Conservation (phyloP, 2,329 filamentous ascomycete species). For the Paecilomyces formosus region DNA sequence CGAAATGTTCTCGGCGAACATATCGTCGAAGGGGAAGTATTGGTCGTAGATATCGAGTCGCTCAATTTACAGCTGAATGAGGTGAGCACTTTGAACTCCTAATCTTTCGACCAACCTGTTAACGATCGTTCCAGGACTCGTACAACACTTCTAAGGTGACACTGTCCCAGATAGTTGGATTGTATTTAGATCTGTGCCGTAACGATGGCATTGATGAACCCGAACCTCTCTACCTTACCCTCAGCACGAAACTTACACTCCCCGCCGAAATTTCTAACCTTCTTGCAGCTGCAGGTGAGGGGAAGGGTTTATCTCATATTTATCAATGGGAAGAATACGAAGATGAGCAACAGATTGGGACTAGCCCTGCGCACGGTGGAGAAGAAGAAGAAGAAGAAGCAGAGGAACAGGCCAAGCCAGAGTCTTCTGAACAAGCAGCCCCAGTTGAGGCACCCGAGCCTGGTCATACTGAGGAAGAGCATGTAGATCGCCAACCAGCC, state of each 20-base stretch:
- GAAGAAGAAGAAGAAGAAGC: background rate
- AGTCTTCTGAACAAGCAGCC: background rate
- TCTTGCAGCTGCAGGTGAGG: constrained; percentile 45
- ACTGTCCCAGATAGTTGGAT: constrained; percentile 50
- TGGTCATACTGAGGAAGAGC: background rate
- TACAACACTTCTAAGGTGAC: constrained; percentile 41
- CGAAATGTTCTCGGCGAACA: constrained; percentile 48
- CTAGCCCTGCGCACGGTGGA: constrained; percentile 18
- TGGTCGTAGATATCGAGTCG: constrained; percentile 48
- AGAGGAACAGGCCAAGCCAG: background rate
- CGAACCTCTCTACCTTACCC: constrained; percentile 51
- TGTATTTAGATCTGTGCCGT: constrained; percentile 51
- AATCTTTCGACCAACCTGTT: constrained; percentile 4
- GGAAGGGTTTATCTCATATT: constrained; percentile 50
- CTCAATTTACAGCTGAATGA: constrained; percentile 52
- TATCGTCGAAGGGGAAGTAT: constrained; percentile 50
- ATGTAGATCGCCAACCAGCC: background rate
- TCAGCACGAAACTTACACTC: constrained; percentile 50
- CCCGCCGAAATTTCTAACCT: constrained; percentile 46
- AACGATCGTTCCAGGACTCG: constrained; percentile 41
- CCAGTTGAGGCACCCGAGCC: background rate
- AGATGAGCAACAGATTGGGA: constrained; percentile 35
- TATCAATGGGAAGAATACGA: constrained; percentile 40
- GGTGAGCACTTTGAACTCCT: constrained; percentile 31
- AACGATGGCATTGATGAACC: constrained; percentile 51